phyloP scores from a whole-genome alignment of 768 basidiomycete species.

The Dioszegia aurantiaca region DNA sequence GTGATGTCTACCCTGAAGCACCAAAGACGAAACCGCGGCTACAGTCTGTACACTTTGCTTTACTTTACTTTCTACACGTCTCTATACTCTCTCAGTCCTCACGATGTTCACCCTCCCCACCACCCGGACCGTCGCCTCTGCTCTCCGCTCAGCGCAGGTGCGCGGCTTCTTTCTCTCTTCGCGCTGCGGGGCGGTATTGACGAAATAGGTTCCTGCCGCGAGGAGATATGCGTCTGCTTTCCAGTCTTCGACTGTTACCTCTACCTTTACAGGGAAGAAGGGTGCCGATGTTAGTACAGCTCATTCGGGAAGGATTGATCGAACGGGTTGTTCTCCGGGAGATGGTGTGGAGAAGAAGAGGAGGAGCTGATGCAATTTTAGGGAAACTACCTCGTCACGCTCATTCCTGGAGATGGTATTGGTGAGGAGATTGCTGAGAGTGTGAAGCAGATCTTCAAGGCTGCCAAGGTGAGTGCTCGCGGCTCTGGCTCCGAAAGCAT shows the following conservation, averaged over 20 bases:
- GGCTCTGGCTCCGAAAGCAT: too few relatives aligned
- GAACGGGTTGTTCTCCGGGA: background rate
- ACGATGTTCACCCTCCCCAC: conserved; percentile 35
- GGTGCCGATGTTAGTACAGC: conserved; percentile 66
- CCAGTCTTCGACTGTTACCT: conserved; percentile 65
- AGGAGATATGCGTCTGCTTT: conserved; percentile 48
- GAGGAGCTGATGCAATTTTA: conserved; percentile 47
- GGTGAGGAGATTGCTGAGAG: conserved; percentile 97
- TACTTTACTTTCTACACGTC: background rate
- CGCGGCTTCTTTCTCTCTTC: background rate
- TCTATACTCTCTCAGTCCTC: background rate
- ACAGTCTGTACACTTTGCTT: background rate
- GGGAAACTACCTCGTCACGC: conserved; percentile 95
- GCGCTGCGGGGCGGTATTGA: background rate
- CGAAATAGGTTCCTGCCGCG: conserved; percentile 20
- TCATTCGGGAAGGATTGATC: background rate
- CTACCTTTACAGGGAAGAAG: conserved; percentile 86
- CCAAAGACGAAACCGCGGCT: background rate
- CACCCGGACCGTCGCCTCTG: conserved; percentile 23
- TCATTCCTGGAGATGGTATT: conserved; percentile 98
- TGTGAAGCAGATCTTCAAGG: conserved; percentile 86
- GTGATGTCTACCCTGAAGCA: background rate
- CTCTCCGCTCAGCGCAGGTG: conserved; percentile 22
- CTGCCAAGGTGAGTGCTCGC: conserved; percentile 71
- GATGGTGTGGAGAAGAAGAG: background rate